These are phyloP conservation scores for Apium graveolens DNA, from an alignment of 129 eudicot genomes.

Conservation along the genomic window DNA sequence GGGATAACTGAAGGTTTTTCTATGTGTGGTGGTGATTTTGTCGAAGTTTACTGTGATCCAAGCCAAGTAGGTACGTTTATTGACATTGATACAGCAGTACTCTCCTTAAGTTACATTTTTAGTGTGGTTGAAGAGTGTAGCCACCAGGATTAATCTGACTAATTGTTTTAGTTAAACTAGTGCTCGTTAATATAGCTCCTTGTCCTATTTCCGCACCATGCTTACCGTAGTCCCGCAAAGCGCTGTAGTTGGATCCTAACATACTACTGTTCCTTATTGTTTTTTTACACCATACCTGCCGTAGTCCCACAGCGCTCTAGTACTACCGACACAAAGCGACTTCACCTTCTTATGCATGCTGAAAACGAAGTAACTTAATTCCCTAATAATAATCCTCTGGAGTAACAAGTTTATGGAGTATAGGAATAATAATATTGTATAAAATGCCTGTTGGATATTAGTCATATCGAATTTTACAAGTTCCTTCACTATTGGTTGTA, in stretches of 20 bases:
- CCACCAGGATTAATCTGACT: not conserved
- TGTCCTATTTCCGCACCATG: not conserved
- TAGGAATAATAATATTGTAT: not conserved
- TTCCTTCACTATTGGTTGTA: not conserved
- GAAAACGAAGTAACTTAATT: too few relatives aligned
- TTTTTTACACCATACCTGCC: not conserved
- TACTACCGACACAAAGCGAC: not conserved
- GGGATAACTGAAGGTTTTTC: conserved; percentile 97
- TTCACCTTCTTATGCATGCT: too few relatives aligned
- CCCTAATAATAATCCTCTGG: not conserved
- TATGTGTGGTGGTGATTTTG: conserved; percentile 99
- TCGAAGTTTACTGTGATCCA: conserved; percentile 85
- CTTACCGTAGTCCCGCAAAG: not conserved
- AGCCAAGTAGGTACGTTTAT: conserved; percentile 66
- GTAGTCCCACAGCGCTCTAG: not conserved
- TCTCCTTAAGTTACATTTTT: not conserved
- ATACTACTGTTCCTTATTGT: not conserved
- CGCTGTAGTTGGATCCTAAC: not conserved
- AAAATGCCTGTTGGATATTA: not conserved
- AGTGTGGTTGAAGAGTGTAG: not conserved
- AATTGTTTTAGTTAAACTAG: not conserved
- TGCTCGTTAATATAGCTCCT: not conserved
- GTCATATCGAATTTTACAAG: not conserved
- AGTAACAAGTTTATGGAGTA: not conserved
- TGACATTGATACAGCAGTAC: not conserved